phyloP scores from a whole-genome alignment of 306 rosid genomes.

The Ochetophila trinervis region DNA sequence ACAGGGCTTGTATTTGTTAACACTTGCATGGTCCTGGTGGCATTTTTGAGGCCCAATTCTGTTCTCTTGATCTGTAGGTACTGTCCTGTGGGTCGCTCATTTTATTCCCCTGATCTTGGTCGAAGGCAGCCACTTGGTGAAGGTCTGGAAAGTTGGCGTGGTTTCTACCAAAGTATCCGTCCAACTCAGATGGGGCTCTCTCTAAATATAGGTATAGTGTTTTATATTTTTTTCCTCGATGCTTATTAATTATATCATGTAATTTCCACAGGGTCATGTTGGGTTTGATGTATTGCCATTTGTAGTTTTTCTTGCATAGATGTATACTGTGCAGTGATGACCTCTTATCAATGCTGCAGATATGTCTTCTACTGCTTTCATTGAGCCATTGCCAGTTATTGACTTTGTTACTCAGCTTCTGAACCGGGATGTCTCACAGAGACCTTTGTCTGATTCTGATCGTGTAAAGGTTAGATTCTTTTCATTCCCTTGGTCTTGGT shows the following conservation, averaged over 20 bases:
- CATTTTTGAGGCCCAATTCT: not conserved
- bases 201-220: slow-evolving; percentile 65
- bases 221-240: not conserved
- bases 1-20: not conserved
- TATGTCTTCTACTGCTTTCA: slow-evolving; percentile 95
- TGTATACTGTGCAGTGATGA: not conserved
- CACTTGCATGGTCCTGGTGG: not conserved
- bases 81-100: slow-evolving; percentile 93
- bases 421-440: slow-evolving; percentile 63
- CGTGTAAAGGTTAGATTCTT: slow-evolving; percentile 71
- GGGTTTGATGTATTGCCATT: not conserved
- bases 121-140: slow-evolving; percentile 87
- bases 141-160: slow-evolving; percentile 99
- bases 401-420: slow-evolving; percentile 81
- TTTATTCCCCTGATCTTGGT: slow-evolving; percentile 80
- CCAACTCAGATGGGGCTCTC: slow-evolving; percentile 99
- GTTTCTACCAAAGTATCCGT: slow-evolving; percentile 95
- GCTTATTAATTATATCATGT: not conserved
- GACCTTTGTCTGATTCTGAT: slow-evolving; percentile 89
- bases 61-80: slow-evolving; percentile 47
- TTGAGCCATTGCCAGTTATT: slow-evolving; percentile 92
- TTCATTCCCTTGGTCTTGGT: not conserved
- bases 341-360: slow-evolving; percentile 46
- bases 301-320: not conserved
- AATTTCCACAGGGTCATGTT: not conserved